Conservation (phyloP, 805 yeast genomes). For the Zygotorulaspora danielsina region DNA sequence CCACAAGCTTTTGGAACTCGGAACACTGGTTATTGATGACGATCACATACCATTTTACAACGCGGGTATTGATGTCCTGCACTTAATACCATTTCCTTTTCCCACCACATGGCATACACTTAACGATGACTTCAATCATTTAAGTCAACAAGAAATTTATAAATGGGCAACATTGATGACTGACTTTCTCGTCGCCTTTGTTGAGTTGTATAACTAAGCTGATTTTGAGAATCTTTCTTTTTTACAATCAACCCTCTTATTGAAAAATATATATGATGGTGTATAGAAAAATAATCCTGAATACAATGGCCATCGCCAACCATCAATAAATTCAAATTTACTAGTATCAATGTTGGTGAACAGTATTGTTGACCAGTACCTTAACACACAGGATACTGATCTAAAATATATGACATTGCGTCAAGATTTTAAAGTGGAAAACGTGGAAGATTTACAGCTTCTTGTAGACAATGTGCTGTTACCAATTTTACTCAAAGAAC, state of each 20-base stretch:
- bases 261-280: neutral
- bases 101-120: constrained; percentile 53
- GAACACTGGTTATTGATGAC: constrained; percentile 35
- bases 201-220: neutral
- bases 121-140: constrained; percentile 42
- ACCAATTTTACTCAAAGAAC: constrained; percentile 38
- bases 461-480: constrained; percentile 47
- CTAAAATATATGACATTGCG: constrained; percentile 62
- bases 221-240: neutral
- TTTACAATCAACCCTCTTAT: no score
- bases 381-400: constrained; percentile 26
- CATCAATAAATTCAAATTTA: no score
- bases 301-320: no score
- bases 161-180: constrained; percentile 46
- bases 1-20: constrained; percentile 10
- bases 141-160: constrained; percentile 39
- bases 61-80: constrained; percentile 46
- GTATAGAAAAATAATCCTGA: no score
- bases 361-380: constrained; percentile 16
- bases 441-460: constrained; percentile 64
- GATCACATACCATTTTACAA: constrained; percentile 52
- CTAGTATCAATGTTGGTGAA: constrained; percentile 10
- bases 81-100: constrained; percentile 49
- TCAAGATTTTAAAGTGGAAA: constrained; percentile 76
- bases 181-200: constrained; percentile 33